Base-by-base conservation (phyloP, 768 basidiomycete genomes). In the Lactarius indigo region DNA sequence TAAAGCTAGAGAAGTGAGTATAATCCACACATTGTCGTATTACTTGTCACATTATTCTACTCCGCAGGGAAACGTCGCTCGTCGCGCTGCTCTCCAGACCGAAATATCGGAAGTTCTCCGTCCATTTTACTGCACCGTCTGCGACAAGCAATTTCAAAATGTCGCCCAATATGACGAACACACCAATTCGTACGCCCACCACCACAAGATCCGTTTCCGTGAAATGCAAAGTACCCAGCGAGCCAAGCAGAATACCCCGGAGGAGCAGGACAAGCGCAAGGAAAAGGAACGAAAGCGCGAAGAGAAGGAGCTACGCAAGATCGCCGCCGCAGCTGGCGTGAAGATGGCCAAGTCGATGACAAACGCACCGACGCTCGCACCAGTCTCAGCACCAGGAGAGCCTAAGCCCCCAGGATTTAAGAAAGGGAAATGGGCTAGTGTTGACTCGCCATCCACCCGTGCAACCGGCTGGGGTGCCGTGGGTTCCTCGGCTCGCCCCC, bases 151-250 rank as follows among this genome's bases (percentile, higher is more conserved):
- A 74, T 94, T 93, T 78, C 84, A 87, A 75, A 94, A 83, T 58
- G 90, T 94, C 23, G 87, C 90, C 0, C 92, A 92, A 72, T 94
- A 91, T 71, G 92, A 94, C 69, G 92, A 94, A 72, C 92, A 94
- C 76, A 91, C 90, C 62, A 94, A 93, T 72, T 92, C 92, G 8
- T 93, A 92, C 70, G 90, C 91, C 0, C 91, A 93, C 73, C 90
- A 91, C 71, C 92, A 92, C 78, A 92, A 90, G 76, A 88, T 88
- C 41, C 88, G 92, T 58, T 84, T 87, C 74, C 87, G 80, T 70
- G 91, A 93, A 71, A 90, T 93, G 90, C 89, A 92, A 78, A 85
- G 86, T 33, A 86, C 86, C 59, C 84, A 84, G 59, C 86, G 88
- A 13, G 77, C 73, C 23, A 77, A 71, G 61, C 73, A 85, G n/a